Evolutionary conservation across 2,329 filamentous ascomycete species (phyloP), one percentile per base, ranked within the genome.

Genomic region (Xylariaceae sp.): DNA sequence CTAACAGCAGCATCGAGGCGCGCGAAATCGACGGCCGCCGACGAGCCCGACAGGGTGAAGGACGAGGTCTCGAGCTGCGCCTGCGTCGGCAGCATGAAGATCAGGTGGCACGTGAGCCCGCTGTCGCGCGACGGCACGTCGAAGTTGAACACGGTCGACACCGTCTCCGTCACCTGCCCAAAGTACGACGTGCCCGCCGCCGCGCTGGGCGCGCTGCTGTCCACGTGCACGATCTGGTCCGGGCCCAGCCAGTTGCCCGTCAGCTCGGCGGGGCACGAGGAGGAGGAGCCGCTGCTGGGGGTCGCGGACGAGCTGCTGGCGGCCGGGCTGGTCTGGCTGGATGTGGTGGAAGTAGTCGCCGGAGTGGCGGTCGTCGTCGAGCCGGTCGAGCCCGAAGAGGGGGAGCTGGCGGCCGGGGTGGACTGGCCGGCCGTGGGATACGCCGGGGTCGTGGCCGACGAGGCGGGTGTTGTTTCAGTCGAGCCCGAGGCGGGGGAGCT

Each of bases 91-190:
- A 83, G 72, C 28, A 82, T 64, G 70, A 84, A 83, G 37, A 78
- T 60, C 4, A 82, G 60, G 31, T 64, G 69, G 61, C 79, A 84
- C 5, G 60, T 72, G 58, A 74, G 72, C 46, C 70, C 72, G n/a
- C 60, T 46, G 46, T 71, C 64, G 5, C 54, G 56, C 3, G 51
- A 36, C 2, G 74, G 76, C 26, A 83, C 71, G 51, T 82, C 75
- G 58, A 83, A 83, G 61, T 79, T 79, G 70, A 79, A 83, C 47
- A 80, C 68, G n/a, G 69, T 71, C 7, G 70, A 72, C 35, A 71
- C 53, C 15, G 55, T 61, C 16, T 60, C 47, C 12, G 66, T 69
- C 32, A 78, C 63, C 4, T 65, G 64, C 34, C 74, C 76, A 45
- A 70, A 72, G 58, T 63, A 70, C 1, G 64, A 66, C 2, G 68